Evolutionary conservation across 331 rosid species (phyloP), one percentile per base, ranked within the genome.

Genomic region (Ulmus americana): DNA sequence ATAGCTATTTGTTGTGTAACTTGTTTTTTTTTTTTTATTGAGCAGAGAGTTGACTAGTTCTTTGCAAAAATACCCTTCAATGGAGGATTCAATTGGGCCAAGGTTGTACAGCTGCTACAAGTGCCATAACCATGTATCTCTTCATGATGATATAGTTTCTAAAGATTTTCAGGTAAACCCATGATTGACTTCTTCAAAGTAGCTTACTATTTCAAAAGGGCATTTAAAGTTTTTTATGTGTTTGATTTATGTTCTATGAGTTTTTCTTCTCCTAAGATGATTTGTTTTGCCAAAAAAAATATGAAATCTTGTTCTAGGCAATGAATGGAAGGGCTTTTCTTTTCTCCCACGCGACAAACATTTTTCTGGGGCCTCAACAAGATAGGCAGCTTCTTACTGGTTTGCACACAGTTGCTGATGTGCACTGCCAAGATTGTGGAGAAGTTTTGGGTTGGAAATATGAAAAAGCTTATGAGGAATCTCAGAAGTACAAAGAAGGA

Each of bases 401-500:
- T 59, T 79, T 76, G 10, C 87, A 90, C 79, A 74, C 84, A 65
- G 81, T 83, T 69, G 75, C 75, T 72, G 92, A 85, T 80, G 78
- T 80, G 3, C 76, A 5, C 55, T 85, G 97, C 83, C 48, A 38
- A 49, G 86, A 83, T 44, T 90, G 97, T 64, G 82, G 84, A 18
- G 84, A 79, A 61, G 53, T 63, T 3, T 75, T 86, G 63, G 92
- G 95, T 2, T 90, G 97, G 90, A 90, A 83, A 68, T 87, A 87
- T 62, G 57, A 76, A 8, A 80, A 55, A 45, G 92, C 97, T 68
- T 83, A 61, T 68, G 85, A 83, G 60, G 75, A 65, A 73, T 45
- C 81, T 61, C 92, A 85, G 39, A 87, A 81, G 71, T 83, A 87
- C 68, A 87, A 87, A 71, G 95, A 82, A 80, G 95, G 91, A n/a